Evolutionary conservation across 768 basidiomycete species (phyloP).

Genomic region (Mrakia blollopis): DNA sequence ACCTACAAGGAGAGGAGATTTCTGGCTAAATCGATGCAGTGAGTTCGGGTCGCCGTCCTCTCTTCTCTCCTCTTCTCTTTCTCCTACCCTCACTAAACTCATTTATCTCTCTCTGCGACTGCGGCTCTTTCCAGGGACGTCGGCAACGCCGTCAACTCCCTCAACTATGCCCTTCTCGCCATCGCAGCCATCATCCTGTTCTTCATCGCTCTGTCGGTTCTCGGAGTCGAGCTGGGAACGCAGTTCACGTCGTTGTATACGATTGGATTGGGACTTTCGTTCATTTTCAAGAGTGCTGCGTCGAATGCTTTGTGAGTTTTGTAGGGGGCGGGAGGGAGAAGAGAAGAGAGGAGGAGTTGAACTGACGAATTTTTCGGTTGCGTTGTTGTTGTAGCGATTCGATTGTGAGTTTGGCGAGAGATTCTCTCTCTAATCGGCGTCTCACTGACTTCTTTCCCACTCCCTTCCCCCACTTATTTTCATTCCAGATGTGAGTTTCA

Average conservation of each 20-base stretch:
- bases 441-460: background rate
- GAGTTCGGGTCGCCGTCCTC: background rate
- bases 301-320: constrained; percentile 54
- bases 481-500: background rate
- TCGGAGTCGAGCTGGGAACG: constrained; percentile 57
- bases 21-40: constrained; percentile 66
- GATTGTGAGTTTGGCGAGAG: background rate
- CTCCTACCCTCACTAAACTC: too few relatives aligned
- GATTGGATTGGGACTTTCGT: constrained; percentile 66
- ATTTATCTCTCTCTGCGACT: too few relatives aligned
- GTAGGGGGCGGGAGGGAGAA: background rate
- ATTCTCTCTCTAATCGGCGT: too few relatives aligned
- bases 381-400: background rate
- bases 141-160: constrained; percentile 59
- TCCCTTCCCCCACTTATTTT: background rate
- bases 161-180: constrained; percentile 60
- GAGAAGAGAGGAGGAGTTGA: too few relatives aligned
- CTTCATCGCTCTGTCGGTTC: constrained; percentile 63
- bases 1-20: constrained; percentile 74
- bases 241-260: constrained; percentile 45
- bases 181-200: constrained; percentile 62
- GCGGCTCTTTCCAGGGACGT: constrained; percentile 50
- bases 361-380: background rate
- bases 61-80: background rate
- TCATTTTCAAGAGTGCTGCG: constrained; percentile 72